A percentile compares a stretch with the other conserved stretches of the same genome.
Conservation (phyloP, 1,284 basidiomycete species). For the Phlebopus sp. region DNA sequence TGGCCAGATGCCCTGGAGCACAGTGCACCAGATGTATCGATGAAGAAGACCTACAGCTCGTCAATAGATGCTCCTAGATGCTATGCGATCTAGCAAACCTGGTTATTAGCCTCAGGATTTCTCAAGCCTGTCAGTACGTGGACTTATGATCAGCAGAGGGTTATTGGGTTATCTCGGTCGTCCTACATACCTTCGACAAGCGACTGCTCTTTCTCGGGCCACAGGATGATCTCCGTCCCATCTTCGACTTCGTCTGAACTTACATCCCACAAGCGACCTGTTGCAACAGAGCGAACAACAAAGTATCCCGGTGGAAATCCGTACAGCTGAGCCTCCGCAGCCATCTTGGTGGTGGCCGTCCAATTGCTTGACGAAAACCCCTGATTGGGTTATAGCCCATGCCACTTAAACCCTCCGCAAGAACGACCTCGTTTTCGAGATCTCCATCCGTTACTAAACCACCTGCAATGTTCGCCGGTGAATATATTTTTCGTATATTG, state of each 20-base stretch:
- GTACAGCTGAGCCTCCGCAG: constrained; percentile 23
- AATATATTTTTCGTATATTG: too few relatives aligned
- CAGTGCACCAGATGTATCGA: constrained; percentile 69
- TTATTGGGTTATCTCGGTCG: not conserved
- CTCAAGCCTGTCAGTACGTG: constrained; percentile 50
- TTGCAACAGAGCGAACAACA: constrained; percentile 61
- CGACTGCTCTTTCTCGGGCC: constrained; percentile 67
- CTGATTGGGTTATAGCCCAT: not conserved
- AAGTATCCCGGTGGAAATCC: constrained; percentile 81
- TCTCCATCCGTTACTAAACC: too few relatives aligned
- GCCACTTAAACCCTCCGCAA: too few relatives aligned
- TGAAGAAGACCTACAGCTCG: constrained; percentile 67
- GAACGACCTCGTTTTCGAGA: too few relatives aligned
- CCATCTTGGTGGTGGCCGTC: constrained; percentile 11
- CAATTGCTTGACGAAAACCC: constrained; percentile 1
- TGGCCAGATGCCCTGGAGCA: constrained; percentile 78
- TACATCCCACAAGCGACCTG: constrained; percentile 63
- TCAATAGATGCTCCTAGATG: not conserved
- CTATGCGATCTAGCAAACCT: constrained; percentile 41
- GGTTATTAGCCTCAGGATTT: constrained; percentile 66
- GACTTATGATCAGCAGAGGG: constrained; percentile 1
- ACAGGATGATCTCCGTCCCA: constrained; percentile 62
- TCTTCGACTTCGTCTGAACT: constrained; percentile 55
- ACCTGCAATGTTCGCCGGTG: too few relatives aligned
- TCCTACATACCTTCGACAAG: constrained; percentile 63